Conservation (phyloP, 352 stramenopile species). For the Phytophthora litchii region DNA sequence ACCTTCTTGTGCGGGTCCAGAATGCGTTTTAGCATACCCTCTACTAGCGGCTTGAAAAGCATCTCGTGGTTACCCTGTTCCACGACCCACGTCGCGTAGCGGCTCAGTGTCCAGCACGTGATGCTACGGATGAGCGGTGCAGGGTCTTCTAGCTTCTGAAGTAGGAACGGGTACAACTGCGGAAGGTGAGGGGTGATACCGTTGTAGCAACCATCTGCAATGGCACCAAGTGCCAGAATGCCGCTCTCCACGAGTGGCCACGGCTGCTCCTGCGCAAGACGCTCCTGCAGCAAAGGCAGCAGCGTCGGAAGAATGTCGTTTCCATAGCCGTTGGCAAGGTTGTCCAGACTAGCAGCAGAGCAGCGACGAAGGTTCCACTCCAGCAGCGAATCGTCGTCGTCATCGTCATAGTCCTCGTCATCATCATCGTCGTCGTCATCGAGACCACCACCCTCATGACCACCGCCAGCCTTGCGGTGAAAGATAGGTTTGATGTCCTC, state of each 20-base stretch:
- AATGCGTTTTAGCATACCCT: conserved; percentile 90
- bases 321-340: conserved; percentile 92
- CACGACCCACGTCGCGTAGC: conserved; percentile 93
- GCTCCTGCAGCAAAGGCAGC: conserved; percentile 91
- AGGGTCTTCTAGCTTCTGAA: conserved; percentile 91
- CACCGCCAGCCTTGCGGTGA: conserved; percentile 55
- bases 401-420: conserved; percentile 90
- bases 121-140: conserved; percentile 93
- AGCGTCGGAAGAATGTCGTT: conserved; percentile 93
- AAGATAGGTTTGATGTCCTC: conserved; percentile 92
- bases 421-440: conserved; percentile 88
- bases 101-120: conserved; percentile 94
- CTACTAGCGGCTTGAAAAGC: conserved; percentile 74
- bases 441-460: conserved; percentile 23
- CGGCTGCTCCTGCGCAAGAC: conserved; percentile 88
- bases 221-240: conserved; percentile 95
- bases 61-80: conserved; percentile 89
- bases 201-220: conserved; percentile 94
- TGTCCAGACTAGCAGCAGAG: conserved; percentile 95
- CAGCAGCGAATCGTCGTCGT: conserved; percentile 92
- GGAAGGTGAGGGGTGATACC: conserved; percentile 93
- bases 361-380: conserved; percentile 97
- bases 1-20: conserved; percentile 95
- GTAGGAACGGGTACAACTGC: conserved; percentile 94
- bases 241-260: conserved; percentile 95